These are phyloP conservation scores for Boletus tylopilopsis DNA, from an alignment of 768 basidiomycete species.

Conservation along the genomic window DNA sequence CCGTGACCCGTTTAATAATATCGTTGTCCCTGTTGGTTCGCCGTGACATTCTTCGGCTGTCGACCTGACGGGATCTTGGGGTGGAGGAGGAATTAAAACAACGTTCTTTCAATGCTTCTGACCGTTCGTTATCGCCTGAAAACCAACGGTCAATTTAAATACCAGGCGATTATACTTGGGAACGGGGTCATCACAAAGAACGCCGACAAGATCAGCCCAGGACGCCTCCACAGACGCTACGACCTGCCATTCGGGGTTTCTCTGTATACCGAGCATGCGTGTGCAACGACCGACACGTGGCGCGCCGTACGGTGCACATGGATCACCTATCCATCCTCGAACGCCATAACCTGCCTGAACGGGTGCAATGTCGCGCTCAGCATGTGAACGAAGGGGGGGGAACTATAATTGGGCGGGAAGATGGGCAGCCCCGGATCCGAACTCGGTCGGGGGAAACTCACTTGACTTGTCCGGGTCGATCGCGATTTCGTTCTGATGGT, in stretches of 20 bases:
- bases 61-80: background rate
- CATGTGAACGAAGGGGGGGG: background rate
- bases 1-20: too few relatives aligned
- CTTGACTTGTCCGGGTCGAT: background rate
- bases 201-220: background rate
- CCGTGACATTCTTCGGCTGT: background rate
- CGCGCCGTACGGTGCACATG: background rate
- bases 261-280: background rate
- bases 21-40: background rate
- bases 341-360: too few relatives aligned
- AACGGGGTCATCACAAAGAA: background rate
- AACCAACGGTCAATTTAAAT: background rate
- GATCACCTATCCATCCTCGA: background rate
- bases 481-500: background rate
- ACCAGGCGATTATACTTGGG: background rate
- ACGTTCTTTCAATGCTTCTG: background rate
- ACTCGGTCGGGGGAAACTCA: background rate
- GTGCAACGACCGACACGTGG: background rate
- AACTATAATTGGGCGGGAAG: background rate
- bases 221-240: too few relatives aligned
- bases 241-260: background rate
- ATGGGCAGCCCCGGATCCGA: background rate
- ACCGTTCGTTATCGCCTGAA: background rate
- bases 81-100: background rate
- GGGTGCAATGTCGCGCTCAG: background rate